These are phyloP conservation scores for Akebia trifoliata DNA, from an alignment of 164 flowering plant species.

Conservation along the genomic window DNA sequence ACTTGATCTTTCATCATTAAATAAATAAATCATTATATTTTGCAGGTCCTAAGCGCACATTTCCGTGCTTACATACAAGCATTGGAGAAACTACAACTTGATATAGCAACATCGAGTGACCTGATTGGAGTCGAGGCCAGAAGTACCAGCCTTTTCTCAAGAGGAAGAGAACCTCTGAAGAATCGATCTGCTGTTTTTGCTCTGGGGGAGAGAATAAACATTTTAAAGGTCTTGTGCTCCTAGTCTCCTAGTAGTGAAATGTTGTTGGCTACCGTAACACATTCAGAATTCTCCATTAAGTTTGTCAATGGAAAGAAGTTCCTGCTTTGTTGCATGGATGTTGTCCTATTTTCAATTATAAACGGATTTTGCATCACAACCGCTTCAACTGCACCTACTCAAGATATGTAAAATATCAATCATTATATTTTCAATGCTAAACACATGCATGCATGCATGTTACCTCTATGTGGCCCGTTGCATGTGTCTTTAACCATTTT, in stretches of 20 bases:
- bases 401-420: no score
- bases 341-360: background rate
- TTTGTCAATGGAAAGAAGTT: background rate
- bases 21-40: background rate
- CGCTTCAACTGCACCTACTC: background rate
- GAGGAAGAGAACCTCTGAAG: slow-evolving; percentile 93
- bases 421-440: no score
- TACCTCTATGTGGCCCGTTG: no score
- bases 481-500: no score
- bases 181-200: slow-evolving; percentile 96
- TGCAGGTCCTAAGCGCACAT: slow-evolving; percentile 93
- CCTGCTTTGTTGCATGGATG: background rate
- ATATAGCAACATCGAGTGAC: slow-evolving; percentile 87
- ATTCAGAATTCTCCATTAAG: background rate
- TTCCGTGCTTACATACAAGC: slow-evolving; percentile 98
- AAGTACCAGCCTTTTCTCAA: slow-evolving; percentile 68
- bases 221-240: slow-evolving; percentile 80
- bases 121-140: slow-evolving; percentile 92
- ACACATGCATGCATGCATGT: no score
- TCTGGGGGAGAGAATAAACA: slow-evolving; percentile 84
- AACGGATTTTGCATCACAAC: background rate
- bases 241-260: background rate
- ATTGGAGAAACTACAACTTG: slow-evolving; percentile 86
- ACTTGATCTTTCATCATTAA: background rate
- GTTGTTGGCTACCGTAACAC: background rate